Evolutionary conservation across 257 asterid species (phyloP), one percentile per base, ranked within the genome.

Genomic region (Misopates orontium): DNA sequence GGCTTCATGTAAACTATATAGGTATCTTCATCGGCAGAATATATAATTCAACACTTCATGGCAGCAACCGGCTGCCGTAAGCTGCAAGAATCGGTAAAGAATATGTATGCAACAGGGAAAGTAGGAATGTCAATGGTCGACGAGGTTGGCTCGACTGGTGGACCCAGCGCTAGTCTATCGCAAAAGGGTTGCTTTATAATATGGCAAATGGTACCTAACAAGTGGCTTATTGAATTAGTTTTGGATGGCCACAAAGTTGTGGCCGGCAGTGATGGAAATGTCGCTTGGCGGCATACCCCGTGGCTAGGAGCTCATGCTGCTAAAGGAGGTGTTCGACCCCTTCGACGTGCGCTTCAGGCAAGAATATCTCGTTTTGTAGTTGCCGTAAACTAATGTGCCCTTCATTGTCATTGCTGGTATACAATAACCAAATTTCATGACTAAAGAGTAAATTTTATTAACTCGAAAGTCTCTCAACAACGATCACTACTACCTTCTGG

Each of bases 281-380:
- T 90, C 70, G 96, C 96, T 12, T 90, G 96, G 97, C 89, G 97
- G 40, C 96, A 85, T 48, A 90, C 96, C 0, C 97, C 97, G 1
- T 90, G 97, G 97, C 82, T 87, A 2, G 87, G 81, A 22, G 76
- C 87, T 64, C 97, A 90, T 42, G 92, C 95, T 4, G 95, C 97
- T 19, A 82, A 87, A 69, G 97, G 96, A 13, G 87, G 86, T 8
- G 82, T 76, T 28, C 90, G 95, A 8, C 97, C 97, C 60, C 96
- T 90, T 22, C 83, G 97, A 0, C 95, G 92, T 1, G 79, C 90
- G 65, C 78, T 90, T 71, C 97, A 90, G 95, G 97, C 78, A 78
- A 78, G 84, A 68, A 44, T 23, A 41, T 23, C 55, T 25, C 3
- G 36, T 28, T 66, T 40, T 16, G 21, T 16, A 11, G n/a, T 49